Evolutionary conservation across 768 basidiomycete genomes (phyloP).

Genomic region (Phaeotremella skinneri): DNA sequence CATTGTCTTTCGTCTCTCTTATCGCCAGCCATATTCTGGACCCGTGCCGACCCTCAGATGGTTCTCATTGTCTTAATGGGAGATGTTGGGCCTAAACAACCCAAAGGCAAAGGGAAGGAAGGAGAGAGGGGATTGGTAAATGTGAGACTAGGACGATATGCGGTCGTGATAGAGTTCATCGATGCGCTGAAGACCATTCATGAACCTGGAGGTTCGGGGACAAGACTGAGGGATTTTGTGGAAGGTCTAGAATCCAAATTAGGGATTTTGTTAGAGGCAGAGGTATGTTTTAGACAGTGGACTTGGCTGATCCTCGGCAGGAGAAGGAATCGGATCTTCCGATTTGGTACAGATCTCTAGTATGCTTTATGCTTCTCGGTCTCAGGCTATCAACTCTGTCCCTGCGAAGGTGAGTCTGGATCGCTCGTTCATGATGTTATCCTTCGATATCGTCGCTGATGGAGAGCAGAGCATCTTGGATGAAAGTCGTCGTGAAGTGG

Average conservation of each 20-base stretch:
- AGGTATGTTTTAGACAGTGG: slow-evolving; percentile 8
- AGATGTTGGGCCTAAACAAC: slow-evolving; percentile 15
- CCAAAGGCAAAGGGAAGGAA: slow-evolving; percentile 29
- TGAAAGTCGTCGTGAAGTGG: slow-evolving; percentile 15
- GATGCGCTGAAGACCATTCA: slow-evolving; percentile 20
- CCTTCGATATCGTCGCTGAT: neutral
- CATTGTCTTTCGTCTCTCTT: slow-evolving; percentile 10
- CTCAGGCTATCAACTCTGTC: slow-evolving; percentile 30
- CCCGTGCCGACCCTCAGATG: slow-evolving; percentile 41
- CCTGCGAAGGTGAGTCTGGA: slow-evolving; percentile 18
- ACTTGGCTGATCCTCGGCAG: slow-evolving; percentile 1
- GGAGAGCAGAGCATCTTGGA: slow-evolving; percentile 12
- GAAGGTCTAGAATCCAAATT: slow-evolving; percentile 31
- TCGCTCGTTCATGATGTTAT: neutral
- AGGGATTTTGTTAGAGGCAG: slow-evolving; percentile 22
- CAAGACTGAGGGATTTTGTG: slow-evolving; percentile 22
- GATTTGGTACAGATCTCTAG: slow-evolving; percentile 18
- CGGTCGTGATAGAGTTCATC: slow-evolving; percentile 30
- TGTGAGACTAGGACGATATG: slow-evolving; percentile 40
- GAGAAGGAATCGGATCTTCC: slow-evolving; percentile 28
- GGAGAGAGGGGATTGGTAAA: slow-evolving; percentile 12
- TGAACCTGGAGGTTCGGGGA: slow-evolving; percentile 10
- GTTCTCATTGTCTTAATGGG: slow-evolving; percentile 39
- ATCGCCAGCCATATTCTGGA: slow-evolving; percentile 30
- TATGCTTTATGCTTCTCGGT: slow-evolving; percentile 25